Evolutionary conservation across 768 basidiomycete genomes (phyloP).

Genomic region (Boletus bicolor): DNA sequence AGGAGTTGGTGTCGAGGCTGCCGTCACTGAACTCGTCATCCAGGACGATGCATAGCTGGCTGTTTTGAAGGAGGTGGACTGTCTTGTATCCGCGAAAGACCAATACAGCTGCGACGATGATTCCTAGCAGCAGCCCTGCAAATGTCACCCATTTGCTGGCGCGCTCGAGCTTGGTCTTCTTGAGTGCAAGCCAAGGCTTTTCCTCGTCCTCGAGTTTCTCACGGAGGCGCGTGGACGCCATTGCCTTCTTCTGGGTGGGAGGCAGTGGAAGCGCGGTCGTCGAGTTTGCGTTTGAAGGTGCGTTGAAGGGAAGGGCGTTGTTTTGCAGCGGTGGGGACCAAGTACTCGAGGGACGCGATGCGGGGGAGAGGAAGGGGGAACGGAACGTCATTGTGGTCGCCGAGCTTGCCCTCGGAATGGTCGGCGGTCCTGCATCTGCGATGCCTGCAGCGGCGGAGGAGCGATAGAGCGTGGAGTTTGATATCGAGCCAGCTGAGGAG

Average conservation of each 20-base stretch:
- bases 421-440: slow-evolving; percentile 5
- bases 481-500: slow-evolving; percentile 23
- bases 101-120: slow-evolving; percentile 39
- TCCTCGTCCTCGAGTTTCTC: slow-evolving; percentile 47
- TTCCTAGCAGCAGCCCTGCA: slow-evolving; percentile 39
- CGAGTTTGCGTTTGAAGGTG: slow-evolving; percentile 28
- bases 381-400: slow-evolving; percentile 52
- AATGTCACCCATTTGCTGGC: slow-evolving; percentile 51
- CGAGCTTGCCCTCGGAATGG: slow-evolving; percentile 40
- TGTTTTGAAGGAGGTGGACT: slow-evolving; percentile 35
- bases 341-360: slow-evolving; percentile 58
- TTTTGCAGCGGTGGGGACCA: slow-evolving; percentile 58
- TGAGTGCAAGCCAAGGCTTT: slow-evolving; percentile 46
- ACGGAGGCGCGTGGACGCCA: slow-evolving; percentile 47
- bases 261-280: slow-evolving; percentile 38
- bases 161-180: slow-evolving; percentile 26
- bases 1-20: slow-evolving; percentile 42
- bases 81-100: slow-evolving; percentile 44
- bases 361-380: slow-evolving; percentile 65
- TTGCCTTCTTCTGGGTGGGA: slow-evolving; percentile 35
- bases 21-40: slow-evolving; percentile 44
- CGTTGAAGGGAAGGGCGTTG: slow-evolving; percentile 25
- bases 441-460: slow-evolving; percentile 22
- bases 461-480: slow-evolving; percentile 31
- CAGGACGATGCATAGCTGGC: slow-evolving; percentile 43